Conservation (phyloP, 2,329 filamentous ascomycete genomes). For the Endothia cerciana region DNA sequence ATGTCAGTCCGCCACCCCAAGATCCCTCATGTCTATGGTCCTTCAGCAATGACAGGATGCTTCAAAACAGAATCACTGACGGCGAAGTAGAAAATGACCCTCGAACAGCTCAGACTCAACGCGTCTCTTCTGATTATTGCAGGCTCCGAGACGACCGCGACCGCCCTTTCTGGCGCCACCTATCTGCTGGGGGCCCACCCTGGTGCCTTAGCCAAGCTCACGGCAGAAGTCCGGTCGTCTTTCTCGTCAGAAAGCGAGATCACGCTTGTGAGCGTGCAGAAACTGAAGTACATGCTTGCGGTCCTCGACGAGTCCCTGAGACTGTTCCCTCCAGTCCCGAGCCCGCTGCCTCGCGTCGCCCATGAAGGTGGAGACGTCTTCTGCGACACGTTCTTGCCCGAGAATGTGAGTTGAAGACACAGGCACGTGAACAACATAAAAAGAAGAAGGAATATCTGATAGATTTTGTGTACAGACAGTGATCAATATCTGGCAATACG, state of each 20-base stretch:
- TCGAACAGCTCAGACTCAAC: conserved; percentile 29
- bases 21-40: neutral
- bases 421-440: neutral
- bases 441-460: neutral
- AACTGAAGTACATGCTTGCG: conserved; percentile 37
- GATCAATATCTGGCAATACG: conserved; percentile 47
- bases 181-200: conserved; percentile 46
- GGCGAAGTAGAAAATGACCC: conserved; percentile 18
- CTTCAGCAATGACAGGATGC: neutral
- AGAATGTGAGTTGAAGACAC: conserved; percentile 36
- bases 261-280: conserved; percentile 32
- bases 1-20: conserved; percentile 3
- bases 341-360: conserved; percentile 31
- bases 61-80: neutral
- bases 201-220: conserved; percentile 41
- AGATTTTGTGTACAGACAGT: conserved; percentile 39
- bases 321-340: conserved; percentile 35
- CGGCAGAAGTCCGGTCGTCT: conserved; percentile 42
- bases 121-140: conserved; percentile 43
- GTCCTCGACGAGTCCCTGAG: conserved; percentile 39
- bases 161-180: conserved; percentile 42
- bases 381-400: conserved; percentile 36
- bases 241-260: conserved; percentile 42
- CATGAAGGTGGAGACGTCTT: conserved; percentile 37
- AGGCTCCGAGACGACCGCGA: conserved; percentile 55